Evolutionary conservation across 2,329 filamentous ascomycete genomes (phyloP), one percentile per base, ranked within the genome.

Genomic region (Madurella mycetomatis): DNA sequence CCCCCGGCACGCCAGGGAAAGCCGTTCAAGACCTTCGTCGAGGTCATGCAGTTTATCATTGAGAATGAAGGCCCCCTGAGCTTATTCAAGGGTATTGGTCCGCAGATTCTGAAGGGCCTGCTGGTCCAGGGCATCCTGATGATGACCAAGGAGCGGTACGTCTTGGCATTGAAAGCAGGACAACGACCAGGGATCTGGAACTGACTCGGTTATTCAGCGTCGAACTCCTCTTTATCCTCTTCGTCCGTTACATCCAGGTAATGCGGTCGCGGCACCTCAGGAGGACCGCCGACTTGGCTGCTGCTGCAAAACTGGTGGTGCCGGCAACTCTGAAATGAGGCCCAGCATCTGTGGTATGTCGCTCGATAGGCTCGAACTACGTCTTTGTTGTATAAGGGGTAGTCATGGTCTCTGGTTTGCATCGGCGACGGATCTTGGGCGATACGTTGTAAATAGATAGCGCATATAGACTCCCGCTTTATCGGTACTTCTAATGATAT

Each of bases 81-180:
- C n/a, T 78, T 99, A 1, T 99, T 97, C 78, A 99, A 99, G 76
- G 94, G 94, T 41, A 96, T 99, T 62, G 91, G 84, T 0, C 94
- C 94, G 2, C 94, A 99, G 71, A 88, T 99, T 49, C 72, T 91
- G 55, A 99, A 99, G 73, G 94, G 94, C 1, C 74, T 99, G 49
- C 70, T 99, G 47, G 94, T 99, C 2, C 94, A 99, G 68, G 94
- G 94, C 47, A 84, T 99, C 53, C 77, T 99, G 40, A 99, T 99
- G 94, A 99, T 96, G 91, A 94, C 91, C 46, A 99, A 99, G 75
- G 94, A 99, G 74, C 83, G 91, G 88, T 91, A 78, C 62, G 78
- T 66, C 8, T 1, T 34, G 3, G 11, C 48, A 41, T 9, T 8
- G 32, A 12, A 34, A 1, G 5, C 7, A 40, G 30, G 12, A 42